phyloP scores from a whole-genome alignment of 371 early-diverging fungal species.

The Massospora cicadina region DNA sequence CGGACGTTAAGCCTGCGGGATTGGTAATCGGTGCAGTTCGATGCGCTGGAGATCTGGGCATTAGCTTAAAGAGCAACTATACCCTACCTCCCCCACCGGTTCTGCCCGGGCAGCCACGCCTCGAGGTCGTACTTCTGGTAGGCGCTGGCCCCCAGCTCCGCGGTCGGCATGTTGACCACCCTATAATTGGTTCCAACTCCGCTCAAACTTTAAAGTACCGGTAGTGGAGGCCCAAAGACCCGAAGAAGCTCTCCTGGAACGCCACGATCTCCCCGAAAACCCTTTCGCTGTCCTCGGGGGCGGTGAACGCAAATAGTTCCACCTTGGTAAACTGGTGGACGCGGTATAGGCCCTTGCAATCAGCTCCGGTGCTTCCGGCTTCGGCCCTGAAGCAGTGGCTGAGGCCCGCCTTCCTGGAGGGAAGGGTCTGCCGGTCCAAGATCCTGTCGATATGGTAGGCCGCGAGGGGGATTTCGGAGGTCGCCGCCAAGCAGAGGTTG shows the following conservation, averaged over 20 bases:
- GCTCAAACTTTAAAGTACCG: slow-evolving; percentile 21
- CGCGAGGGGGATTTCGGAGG: slow-evolving; percentile 84
- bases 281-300: slow-evolving; percentile 36
- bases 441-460: slow-evolving; percentile 54
- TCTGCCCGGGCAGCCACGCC: slow-evolving; percentile 86
- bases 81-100: slow-evolving; percentile 70
- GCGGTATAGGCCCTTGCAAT: slow-evolving; percentile 74
- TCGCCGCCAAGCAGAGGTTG: slow-evolving; percentile 57
- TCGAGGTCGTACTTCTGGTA: slow-evolving; percentile 86
- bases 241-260: slow-evolving; percentile 59
- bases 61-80: no score
- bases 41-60: slow-evolving; percentile 52
- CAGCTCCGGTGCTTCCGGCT: slow-evolving; percentile 64
- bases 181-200: slow-evolving; percentile 18
- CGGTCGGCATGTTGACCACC: slow-evolving; percentile 79
- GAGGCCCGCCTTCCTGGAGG: slow-evolving; percentile 53
- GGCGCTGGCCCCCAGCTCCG: slow-evolving; percentile 83
- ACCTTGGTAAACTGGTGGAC: slow-evolving; percentile 92
- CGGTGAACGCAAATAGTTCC: slow-evolving; percentile 68
- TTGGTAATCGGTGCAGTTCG: slow-evolving; percentile 83
- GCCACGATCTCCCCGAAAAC: slow-evolving; percentile 48
- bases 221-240: slow-evolving; percentile 62
- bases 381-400: slow-evolving; percentile 81
- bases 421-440: slow-evolving; percentile 34
- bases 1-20: slow-evolving; percentile 52